These are phyloP conservation scores for Akebia trifoliata DNA, from an alignment of 164 flowering plant species.

Conservation along the genomic window DNA sequence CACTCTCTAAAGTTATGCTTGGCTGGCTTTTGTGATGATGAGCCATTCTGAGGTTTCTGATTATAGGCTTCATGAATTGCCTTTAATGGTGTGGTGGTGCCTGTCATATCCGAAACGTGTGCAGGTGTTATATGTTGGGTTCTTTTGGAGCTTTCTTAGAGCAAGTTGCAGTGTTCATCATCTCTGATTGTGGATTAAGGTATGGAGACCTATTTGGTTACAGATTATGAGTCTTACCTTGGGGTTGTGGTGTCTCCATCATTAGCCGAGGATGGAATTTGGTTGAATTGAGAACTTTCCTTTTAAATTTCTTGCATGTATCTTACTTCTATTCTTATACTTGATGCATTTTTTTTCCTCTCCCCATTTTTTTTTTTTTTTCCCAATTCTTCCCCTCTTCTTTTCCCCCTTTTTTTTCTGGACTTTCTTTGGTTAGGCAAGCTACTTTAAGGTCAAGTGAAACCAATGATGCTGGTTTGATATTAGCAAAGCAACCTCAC, in stretches of 20 bases:
- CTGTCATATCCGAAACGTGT: constrained; percentile 39
- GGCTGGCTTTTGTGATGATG: constrained; percentile 14
- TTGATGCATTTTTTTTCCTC: constrained; percentile 9
- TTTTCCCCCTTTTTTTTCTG: constrained; percentile 3
- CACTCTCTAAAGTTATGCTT: constrained; percentile 1
- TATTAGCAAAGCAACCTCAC: constrained; percentile 10
- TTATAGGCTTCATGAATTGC: constrained; percentile 15
- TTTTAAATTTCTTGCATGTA: background rate
- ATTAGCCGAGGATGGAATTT: background rate
- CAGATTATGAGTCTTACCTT: constrained; percentile 3
- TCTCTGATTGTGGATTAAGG: constrained; percentile 21
- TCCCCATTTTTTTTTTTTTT: constrained; percentile 5
- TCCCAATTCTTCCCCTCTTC: constrained; percentile 8
- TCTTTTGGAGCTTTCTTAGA: constrained; percentile 23
- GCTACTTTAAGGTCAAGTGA: constrained; percentile 27
- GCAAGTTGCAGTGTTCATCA: constrained; percentile 15
- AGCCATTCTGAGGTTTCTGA: constrained; percentile 19
- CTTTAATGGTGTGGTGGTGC: constrained; percentile 38
- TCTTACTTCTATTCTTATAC: constrained; percentile 8
- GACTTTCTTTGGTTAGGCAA: constrained; percentile 26
- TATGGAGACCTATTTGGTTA: constrained; percentile 26
- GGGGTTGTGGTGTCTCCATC: background rate
- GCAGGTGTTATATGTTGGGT: constrained; percentile 49
- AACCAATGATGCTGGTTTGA: constrained; percentile 36
- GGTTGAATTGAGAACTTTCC: constrained; percentile 6